Conservation (phyloP, 2,329 filamentous ascomycete species). For the Penicillium sp. region DNA sequence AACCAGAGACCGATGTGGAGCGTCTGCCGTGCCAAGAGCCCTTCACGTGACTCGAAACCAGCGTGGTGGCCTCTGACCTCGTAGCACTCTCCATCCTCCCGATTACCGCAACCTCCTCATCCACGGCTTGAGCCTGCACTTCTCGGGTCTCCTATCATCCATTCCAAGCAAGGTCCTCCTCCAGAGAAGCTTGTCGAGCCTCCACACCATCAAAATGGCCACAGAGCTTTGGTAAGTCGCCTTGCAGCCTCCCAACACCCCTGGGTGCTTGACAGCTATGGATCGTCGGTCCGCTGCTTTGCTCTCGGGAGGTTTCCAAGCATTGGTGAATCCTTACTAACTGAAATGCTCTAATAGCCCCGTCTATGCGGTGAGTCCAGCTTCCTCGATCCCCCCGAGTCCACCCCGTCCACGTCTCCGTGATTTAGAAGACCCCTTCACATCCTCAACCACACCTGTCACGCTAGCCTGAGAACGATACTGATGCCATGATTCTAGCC, state of each 20-base stretch:
- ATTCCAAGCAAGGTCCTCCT: constrained; percentile 15
- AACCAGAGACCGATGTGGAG: neutral
- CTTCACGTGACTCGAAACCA: constrained; percentile 33
- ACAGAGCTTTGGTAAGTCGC: constrained; percentile 77
- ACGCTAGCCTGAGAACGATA: constrained; percentile 1
- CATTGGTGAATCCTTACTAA: constrained; percentile 22
- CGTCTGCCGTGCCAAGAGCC: constrained; percentile 27
- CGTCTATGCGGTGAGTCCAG: constrained; percentile 91
- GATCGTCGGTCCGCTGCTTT: constrained; percentile 11
- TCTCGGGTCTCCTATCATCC: constrained; percentile 14
- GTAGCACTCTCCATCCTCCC: constrained; percentile 31
- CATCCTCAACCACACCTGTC: constrained; percentile 1
- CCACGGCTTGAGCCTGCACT: constrained; percentile 24
- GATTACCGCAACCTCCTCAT: constrained; percentile 28
- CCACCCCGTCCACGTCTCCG: constrained; percentile 12
- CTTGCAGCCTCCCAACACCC: constrained; percentile 32
- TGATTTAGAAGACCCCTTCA: constrained; percentile 8
- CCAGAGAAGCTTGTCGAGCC: constrained; percentile 17
- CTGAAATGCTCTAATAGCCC: constrained; percentile 60
- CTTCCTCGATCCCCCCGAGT: constrained; percentile 14
- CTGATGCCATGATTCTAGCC: constrained; percentile 51
- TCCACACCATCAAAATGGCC: constrained; percentile 60
- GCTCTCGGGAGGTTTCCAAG: neutral
- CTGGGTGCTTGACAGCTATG: constrained; percentile 33
- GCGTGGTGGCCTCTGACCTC: constrained; percentile 37